Conservation (phyloP, 148 eudicot genomes). For the Selenicereus undatus region DNA sequence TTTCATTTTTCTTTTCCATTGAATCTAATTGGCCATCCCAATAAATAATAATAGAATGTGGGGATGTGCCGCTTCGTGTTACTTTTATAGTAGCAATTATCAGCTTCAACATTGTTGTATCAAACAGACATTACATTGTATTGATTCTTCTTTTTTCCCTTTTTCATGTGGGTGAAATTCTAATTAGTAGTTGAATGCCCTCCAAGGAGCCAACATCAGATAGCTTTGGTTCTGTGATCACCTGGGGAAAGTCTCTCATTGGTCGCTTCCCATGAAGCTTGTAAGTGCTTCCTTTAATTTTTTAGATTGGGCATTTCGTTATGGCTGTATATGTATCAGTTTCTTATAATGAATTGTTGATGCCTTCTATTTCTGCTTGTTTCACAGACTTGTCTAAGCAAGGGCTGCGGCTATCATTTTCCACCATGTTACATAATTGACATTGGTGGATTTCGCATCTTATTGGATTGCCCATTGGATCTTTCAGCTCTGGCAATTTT, state of each 20-base stretch:
- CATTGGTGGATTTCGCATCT: constrained; percentile 54
- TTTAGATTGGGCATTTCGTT: not conserved
- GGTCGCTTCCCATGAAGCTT: constrained; percentile 24
- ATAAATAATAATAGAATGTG: not conserved
- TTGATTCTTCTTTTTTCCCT: not conserved
- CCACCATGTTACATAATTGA: constrained; percentile 69
- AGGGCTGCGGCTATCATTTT: constrained; percentile 60
- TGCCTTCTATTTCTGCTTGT: not conserved
- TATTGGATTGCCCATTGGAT: constrained; percentile 88
- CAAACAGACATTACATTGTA: not conserved
- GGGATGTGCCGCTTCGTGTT: not conserved
- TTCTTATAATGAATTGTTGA: not conserved
- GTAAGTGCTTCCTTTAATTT: constrained; percentile 17
- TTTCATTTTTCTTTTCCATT: no score
- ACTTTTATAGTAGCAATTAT: not conserved
- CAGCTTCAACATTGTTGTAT: not conserved
- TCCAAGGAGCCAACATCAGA: not conserved
- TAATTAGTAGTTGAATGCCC: not conserved
- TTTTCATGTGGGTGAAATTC: not conserved
- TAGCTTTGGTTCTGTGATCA: not conserved
- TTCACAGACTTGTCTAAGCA: constrained; percentile 72
- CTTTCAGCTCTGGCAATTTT: constrained; percentile 62
- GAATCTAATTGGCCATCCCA: no score
- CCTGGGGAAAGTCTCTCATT: not conserved
- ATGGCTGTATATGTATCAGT: not conserved